Evolutionary conservation across 176 grass and related monocot genomes (phyloP).

Genomic region (Dactylis glomerata): DNA sequence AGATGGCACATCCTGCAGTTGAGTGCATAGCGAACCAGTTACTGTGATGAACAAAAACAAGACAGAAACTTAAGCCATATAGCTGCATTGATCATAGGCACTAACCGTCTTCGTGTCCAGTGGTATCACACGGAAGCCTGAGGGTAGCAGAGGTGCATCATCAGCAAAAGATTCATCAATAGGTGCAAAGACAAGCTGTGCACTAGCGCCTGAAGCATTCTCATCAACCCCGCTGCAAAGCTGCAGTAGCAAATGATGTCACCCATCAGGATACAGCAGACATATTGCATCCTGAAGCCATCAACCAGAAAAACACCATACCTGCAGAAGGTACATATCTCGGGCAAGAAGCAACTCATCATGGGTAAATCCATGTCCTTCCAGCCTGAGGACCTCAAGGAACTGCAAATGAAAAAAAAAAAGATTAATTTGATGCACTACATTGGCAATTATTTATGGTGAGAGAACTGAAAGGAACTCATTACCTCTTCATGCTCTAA

Average conservation of each 20-base stretch:
- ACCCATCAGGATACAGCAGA: background rate
- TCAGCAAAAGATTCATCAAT: slow-evolving; percentile 97
- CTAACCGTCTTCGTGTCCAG: slow-evolving; percentile 69
- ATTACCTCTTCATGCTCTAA: slow-evolving; percentile 91
- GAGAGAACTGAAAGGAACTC: background rate
- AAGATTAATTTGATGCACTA: background rate
- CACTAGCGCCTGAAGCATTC: slow-evolving; percentile 62
- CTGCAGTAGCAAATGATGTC: slow-evolving; percentile 32
- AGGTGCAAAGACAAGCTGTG: slow-evolving; percentile 95
- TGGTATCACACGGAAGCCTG: slow-evolving; percentile 89
- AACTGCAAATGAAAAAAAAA: slow-evolving; percentile 38
- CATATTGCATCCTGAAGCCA: background rate
- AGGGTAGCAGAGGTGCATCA: slow-evolving; percentile 77
- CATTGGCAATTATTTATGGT: background rate
- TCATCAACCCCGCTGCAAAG: slow-evolving; percentile 86
- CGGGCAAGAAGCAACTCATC: slow-evolving; percentile 71
- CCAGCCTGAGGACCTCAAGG: slow-evolving; percentile 88
- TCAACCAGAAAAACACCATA: background rate
- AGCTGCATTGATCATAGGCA: background rate
- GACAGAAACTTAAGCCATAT: background rate
- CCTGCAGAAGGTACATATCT: slow-evolving; percentile 91
- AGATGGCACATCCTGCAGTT: slow-evolving; percentile 46
- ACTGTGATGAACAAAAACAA: background rate
- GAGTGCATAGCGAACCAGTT: background rate
- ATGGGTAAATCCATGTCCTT: slow-evolving; percentile 81